phyloP scores from a whole-genome alignment of 106 monocot species.

The Allium sativum region DNA sequence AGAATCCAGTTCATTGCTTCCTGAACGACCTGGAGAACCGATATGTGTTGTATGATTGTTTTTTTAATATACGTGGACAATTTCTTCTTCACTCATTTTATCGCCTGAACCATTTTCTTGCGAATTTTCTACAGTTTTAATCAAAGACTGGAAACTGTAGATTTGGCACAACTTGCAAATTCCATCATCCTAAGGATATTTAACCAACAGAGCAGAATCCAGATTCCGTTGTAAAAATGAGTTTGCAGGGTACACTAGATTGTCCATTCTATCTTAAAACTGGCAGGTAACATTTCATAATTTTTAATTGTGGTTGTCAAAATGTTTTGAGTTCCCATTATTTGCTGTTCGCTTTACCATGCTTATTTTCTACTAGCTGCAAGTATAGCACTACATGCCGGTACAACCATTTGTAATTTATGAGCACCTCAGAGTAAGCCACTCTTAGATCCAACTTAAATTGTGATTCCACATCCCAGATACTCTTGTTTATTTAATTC shows the following conservation, averaged over 20 bases:
- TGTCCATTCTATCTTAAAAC: slow-evolving; percentile 96
- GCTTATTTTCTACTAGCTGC: slow-evolving; percentile 47
- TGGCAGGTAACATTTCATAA: slow-evolving; percentile 72
- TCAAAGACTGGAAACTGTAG: slow-evolving; percentile 77
- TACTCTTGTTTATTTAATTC: no score
- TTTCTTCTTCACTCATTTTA: background rate
- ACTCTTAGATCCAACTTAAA: no score
- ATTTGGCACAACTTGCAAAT: slow-evolving; percentile 80
- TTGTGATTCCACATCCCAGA: no score
- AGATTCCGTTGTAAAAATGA: no score
- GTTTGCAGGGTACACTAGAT: slow-evolving; percentile 70
- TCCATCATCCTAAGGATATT: slow-evolving; percentile 86
- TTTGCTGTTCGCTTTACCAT: no score
- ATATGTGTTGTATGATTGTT: slow-evolving; percentile 42
- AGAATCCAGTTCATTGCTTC: slow-evolving; percentile 26
- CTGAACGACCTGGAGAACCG: slow-evolving; percentile 78
- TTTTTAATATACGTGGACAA: background rate
- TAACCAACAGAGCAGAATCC: slow-evolving; percentile 18
- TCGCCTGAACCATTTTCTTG: no score
- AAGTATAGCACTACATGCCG: slow-evolving; percentile 79
- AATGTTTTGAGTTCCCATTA: no score
- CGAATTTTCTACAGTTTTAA: slow-evolving; percentile 44
- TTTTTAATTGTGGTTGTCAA: no score
- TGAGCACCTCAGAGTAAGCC: no score
- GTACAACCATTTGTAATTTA: slow-evolving; percentile 83